These are phyloP conservation scores for Stachybotrys chartarum DNA, from an alignment of 2,329 filamentous ascomycete genomes.

Conservation along the genomic window DNA sequence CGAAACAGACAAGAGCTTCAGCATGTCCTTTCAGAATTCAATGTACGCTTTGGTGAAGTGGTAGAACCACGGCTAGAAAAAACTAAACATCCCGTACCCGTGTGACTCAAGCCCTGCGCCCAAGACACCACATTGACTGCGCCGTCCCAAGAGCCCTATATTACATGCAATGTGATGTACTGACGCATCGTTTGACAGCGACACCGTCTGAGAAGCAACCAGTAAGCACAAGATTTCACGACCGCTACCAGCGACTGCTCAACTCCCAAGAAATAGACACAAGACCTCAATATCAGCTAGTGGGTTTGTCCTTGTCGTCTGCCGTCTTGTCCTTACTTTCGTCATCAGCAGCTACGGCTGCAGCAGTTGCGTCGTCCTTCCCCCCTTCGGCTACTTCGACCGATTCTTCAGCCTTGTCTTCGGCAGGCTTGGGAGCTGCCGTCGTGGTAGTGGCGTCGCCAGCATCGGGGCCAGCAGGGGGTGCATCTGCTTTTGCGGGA, in stretches of 20 bases:
- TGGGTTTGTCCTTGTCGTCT: slow-evolving; percentile 10
- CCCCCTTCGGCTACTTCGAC: slow-evolving; percentile 4
- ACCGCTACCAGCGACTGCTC: background rate
- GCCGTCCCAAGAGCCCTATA: background rate
- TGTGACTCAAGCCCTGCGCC: background rate
- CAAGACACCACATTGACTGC: background rate
- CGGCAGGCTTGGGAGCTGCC: slow-evolving; percentile 7
- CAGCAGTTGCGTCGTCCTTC: slow-evolving; percentile 10
- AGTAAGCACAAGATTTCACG: background rate
- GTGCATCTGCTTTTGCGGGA: background rate
- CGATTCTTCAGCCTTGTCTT: slow-evolving; percentile 16
- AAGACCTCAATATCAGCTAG: background rate
- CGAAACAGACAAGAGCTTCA: too few species aligned
- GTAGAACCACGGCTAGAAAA: background rate
- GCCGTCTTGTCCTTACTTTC: slow-evolving; percentile 18
- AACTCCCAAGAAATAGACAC: background rate
- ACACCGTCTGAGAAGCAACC: too few species aligned
- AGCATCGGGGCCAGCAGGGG: background rate
- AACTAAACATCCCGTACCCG: background rate
- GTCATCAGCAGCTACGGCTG: slow-evolving; percentile 27
- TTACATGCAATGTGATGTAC: background rate
- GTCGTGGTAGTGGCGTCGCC: background rate
- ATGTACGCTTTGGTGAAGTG: background rate
- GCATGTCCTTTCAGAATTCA: background rate
- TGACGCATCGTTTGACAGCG: too few species aligned